phyloP scores from a whole-genome alignment of 768 basidiomycete species.

The Russula emetica region DNA sequence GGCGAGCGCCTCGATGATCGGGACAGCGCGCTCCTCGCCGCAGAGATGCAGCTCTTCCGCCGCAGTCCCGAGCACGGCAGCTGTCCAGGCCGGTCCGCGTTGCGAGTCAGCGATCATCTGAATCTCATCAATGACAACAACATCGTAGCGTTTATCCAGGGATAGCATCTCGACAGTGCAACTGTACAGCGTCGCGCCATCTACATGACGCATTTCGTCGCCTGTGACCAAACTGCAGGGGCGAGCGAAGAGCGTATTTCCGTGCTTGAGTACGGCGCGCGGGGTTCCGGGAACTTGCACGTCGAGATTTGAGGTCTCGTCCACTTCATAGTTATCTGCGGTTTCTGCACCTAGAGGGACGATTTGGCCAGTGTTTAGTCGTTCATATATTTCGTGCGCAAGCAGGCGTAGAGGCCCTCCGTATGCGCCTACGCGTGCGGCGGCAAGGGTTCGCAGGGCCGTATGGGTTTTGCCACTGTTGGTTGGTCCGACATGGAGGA shows the following conservation, averaged over 20 bases:
- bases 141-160: constrained; percentile 46
- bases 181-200: constrained; percentile 54
- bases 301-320: constrained; percentile 38
- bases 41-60: constrained; percentile 90
- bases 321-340: constrained; percentile 38
- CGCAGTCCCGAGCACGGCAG: constrained; percentile 67
- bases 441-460: constrained; percentile 83
- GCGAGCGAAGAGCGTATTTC: constrained; percentile 49
- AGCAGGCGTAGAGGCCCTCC: constrained; percentile 90
- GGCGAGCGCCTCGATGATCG: constrained; percentile 67
- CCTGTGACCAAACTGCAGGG: constrained; percentile 87
- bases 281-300: constrained; percentile 27
- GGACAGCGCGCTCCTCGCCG: constrained; percentile 89
- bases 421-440: constrained; percentile 69
- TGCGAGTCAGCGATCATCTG: constrained; percentile 84
- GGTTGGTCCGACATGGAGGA: constrained; percentile 96
- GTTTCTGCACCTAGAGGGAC: constrained; percentile 61
- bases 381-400: constrained; percentile 91
- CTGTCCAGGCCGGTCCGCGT: constrained; percentile 80
- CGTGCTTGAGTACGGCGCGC: constrained; percentile 32
- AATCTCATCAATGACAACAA: constrained; percentile 95
- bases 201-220: constrained; percentile 77
- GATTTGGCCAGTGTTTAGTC: constrained; percentile 87
- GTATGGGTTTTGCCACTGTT: constrained; percentile 97
- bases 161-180: constrained; percentile 94